These are phyloP conservation scores for Aspergillus asperescens DNA, from an alignment of 495 filamentous ascomycete species.

Conservation along the genomic window DNA sequence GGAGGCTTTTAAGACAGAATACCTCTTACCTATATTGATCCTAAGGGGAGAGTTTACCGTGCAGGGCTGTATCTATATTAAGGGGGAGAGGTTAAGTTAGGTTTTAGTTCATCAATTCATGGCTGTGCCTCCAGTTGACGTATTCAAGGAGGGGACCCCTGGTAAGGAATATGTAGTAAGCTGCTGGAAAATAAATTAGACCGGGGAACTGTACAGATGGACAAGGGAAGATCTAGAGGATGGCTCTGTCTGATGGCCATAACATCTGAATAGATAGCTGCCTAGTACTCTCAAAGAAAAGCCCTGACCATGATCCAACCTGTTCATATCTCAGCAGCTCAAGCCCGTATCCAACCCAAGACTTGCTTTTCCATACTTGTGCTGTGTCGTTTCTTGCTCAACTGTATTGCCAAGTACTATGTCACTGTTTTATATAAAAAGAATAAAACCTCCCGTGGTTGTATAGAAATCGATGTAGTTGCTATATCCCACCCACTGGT, in stretches of 20 bases:
- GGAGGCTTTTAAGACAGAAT: slow-evolving; percentile 9
- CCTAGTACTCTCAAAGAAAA: too few relatives aligned
- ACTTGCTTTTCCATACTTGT: too few relatives aligned
- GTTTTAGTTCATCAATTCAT: neutral
- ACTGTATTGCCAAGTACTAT: too few relatives aligned
- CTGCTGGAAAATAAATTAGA: neutral
- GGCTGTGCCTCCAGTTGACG: neutral
- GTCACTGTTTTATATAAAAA: too few relatives aligned
- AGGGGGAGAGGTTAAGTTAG: neutral
- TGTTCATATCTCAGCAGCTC: too few relatives aligned
- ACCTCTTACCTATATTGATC: slow-evolving; percentile 2
- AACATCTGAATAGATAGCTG: neutral
- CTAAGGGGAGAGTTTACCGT: neutral
- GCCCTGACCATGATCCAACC: too few relatives aligned
- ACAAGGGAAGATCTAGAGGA: neutral
- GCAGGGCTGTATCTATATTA: slow-evolving; percentile 1
- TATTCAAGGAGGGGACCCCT: neutral
- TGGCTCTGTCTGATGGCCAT: neutral
- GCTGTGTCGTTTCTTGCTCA: too few relatives aligned
- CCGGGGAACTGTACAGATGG: neutral
- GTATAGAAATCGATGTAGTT: too few relatives aligned
- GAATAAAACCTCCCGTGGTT: too few relatives aligned
- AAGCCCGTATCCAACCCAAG: too few relatives aligned
- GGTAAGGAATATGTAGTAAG: neutral
- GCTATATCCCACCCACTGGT: too few relatives aligned